Evolutionary conservation across 2,329 filamentous ascomycete genomes (phyloP).

Genomic region (Teratosphaeria viscida): DNA sequence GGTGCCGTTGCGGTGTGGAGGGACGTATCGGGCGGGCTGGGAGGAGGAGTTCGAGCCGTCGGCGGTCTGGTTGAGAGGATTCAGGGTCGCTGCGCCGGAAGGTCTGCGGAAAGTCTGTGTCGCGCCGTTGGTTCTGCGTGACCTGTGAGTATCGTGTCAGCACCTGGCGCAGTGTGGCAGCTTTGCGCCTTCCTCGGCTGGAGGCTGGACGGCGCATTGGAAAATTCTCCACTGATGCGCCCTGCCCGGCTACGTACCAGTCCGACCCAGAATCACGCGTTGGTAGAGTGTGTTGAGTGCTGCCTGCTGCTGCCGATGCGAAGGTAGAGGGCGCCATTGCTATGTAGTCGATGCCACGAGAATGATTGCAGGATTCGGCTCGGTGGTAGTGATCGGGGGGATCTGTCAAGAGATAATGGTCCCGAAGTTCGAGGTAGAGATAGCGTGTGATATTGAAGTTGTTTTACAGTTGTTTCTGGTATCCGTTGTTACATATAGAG

Average conservation of each 20-base stretch:
- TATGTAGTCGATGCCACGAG: background rate
- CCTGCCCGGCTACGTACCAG: conserved; percentile 31
- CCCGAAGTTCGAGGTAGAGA: background rate
- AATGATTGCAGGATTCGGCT: background rate
- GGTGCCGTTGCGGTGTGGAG: conserved; percentile 52
- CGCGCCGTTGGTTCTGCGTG: conserved; percentile 54
- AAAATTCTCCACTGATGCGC: background rate
- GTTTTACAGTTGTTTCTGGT: background rate
- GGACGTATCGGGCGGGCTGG: conserved; percentile 42
- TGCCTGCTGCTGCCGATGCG: conserved; percentile 40
- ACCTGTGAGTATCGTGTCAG: conserved; percentile 32
- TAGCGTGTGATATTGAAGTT: background rate
- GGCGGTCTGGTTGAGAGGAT: conserved; percentile 21
- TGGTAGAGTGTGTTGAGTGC: conserved; percentile 21
- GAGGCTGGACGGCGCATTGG: background rate
- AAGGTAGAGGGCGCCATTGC: conserved; percentile 40
- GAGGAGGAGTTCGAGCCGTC: conserved; percentile 14
- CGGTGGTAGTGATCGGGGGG: background rate
- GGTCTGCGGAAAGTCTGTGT: conserved; percentile 58
- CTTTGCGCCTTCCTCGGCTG: conserved; percentile 4
- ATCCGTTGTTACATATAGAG: background rate
- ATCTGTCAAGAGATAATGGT: background rate
- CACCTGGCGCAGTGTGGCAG: conserved; percentile 1
- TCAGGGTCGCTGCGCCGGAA: conserved; percentile 45
- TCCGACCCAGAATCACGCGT: conserved; percentile 36